phyloP scores from a whole-genome alignment of 1,284 basidiomycete species.

The Earliella scabrosa region DNA sequence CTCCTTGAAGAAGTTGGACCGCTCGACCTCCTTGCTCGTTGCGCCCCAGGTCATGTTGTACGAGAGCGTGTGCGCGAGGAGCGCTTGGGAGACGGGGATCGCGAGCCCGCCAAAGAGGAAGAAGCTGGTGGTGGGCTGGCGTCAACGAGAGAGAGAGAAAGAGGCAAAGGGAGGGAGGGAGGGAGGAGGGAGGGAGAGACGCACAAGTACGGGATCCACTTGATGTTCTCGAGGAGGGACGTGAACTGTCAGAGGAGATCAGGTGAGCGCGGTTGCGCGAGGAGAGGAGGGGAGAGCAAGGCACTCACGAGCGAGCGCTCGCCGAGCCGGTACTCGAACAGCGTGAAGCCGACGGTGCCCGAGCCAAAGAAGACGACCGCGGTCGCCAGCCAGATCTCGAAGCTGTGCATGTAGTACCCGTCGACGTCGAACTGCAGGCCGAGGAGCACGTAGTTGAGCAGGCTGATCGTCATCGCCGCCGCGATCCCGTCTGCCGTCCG shows the following conservation, averaged over 20 bases:
- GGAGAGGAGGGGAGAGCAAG: not conserved
- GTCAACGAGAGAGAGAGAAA: not conserved
- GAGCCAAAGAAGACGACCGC: conserved; percentile 54
- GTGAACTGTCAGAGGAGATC: not conserved
- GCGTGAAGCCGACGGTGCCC: conserved; percentile 51
- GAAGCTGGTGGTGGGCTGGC: conserved; percentile 37
- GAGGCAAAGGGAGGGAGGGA: conserved; percentile 11
- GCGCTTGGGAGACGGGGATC: conserved; percentile 50
- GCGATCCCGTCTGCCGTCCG: conserved; percentile 43
- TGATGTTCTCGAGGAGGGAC: conserved; percentile 44
- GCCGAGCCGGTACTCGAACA: conserved; percentile 55
- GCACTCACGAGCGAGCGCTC: conserved; percentile 36
- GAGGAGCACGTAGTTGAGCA: conserved; percentile 49
- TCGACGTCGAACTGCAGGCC: conserved; percentile 51
- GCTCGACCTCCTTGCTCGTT: conserved; percentile 52
- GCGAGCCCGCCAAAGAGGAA: conserved; percentile 61
- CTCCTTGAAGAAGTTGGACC: conserved; percentile 64
- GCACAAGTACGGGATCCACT: conserved; percentile 53
- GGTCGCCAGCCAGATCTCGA: conserved; percentile 52
- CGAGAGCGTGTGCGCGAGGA: conserved; percentile 57
- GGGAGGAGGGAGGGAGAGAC: conserved; percentile 20
- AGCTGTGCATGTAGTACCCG: conserved; percentile 48
- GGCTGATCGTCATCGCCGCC: conserved; percentile 40
- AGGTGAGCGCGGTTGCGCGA: not conserved
- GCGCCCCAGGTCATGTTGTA: conserved; percentile 61